Base-by-base conservation (phyloP, 106 monocot species). In the Allium cepa region DNA sequence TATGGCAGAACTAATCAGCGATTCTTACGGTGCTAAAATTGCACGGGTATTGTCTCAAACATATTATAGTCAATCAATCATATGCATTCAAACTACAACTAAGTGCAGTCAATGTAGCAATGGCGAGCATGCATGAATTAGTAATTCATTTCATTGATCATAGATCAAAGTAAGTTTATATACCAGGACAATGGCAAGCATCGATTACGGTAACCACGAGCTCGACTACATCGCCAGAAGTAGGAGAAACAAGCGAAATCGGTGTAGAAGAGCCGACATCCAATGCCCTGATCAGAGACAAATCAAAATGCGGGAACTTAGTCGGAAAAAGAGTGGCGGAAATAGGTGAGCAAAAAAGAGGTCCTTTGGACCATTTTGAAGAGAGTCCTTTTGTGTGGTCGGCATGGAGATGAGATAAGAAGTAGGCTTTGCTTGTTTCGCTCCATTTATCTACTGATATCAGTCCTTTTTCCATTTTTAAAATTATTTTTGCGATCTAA, bases 351-450 rank as follows among this genome's bases (percentile, higher is more conserved):
- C 90, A 90, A 82, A 84, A 94, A 62, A 94, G 76, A 22, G 82
- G 84, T 14, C 94, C 94, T 26, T 68, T 79, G 8, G 66, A 14
- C 94, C 94, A 94, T 2, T 58, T 47, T 28, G 79, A 46, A 63
- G 90, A 82, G 71, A 94, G 87, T 26, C 87, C 90, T 15, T 17
- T 67, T 27, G 84, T 94, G 76, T 94, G 90, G 66, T 94, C 94
- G 57, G 87, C 75, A 72, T 94, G 94, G 75, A 94, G 90, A 75
- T 90, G 94, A 13, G 90, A 90, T 45, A 94, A 86, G 80, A 90
- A 94, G 84, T 90, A 94, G 18, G 82, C 94, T 66, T 87, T 81
- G 87, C 84, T 87, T 7, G 52, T 71, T 50, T 80, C 84, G n/a
- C 53, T 62, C 84, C 89, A 94, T 61, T 84, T 71, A 58, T 94